phyloP scores from a whole-genome alignment of 2,329 filamentous ascomycete species.

The Pseudogymnoascus sp. region DNA sequence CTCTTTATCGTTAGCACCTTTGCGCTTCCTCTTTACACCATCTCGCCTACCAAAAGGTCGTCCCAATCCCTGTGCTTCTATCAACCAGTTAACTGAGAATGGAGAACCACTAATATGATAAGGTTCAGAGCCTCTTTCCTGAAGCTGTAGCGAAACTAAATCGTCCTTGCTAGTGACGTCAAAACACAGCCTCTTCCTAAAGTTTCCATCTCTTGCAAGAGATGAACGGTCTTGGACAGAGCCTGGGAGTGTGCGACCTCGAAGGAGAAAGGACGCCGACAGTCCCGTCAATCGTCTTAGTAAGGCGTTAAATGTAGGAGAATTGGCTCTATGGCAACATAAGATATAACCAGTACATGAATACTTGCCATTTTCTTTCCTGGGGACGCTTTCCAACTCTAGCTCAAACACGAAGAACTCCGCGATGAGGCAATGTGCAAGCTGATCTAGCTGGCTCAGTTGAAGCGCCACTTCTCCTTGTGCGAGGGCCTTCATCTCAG shows the following conservation, averaged over 20 bases:
- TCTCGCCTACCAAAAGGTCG: constrained; percentile 14
- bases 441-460: constrained; percentile 18
- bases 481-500: constrained; percentile 17
- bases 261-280: constrained; percentile 20
- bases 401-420: constrained; percentile 22
- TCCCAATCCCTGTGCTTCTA: constrained; percentile 13
- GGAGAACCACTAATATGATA: constrained; percentile 15
- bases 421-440: constrained; percentile 19
- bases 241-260: constrained; percentile 16
- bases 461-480: constrained; percentile 15
- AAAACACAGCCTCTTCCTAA: constrained; percentile 20
- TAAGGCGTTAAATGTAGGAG: constrained; percentile 16
- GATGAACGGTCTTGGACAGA: constrained; percentile 19
- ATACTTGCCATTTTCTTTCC: constrained; percentile 19
- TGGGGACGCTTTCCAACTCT: constrained; percentile 16
- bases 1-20: constrained; percentile 13
- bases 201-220: constrained; percentile 18
- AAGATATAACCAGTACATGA: constrained; percentile 20
- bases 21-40: constrained; percentile 16
- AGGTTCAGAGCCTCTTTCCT: constrained; percentile 14
- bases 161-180: constrained; percentile 16
- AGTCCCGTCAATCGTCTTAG: constrained; percentile 16
- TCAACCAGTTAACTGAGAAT: constrained; percentile 17
- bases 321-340: constrained; percentile 16
- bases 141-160: constrained; percentile 16